These are phyloP conservation scores for Stephanodiscus triporus DNA, from an alignment of 108 stramenopile species.

Conservation along the genomic window DNA sequence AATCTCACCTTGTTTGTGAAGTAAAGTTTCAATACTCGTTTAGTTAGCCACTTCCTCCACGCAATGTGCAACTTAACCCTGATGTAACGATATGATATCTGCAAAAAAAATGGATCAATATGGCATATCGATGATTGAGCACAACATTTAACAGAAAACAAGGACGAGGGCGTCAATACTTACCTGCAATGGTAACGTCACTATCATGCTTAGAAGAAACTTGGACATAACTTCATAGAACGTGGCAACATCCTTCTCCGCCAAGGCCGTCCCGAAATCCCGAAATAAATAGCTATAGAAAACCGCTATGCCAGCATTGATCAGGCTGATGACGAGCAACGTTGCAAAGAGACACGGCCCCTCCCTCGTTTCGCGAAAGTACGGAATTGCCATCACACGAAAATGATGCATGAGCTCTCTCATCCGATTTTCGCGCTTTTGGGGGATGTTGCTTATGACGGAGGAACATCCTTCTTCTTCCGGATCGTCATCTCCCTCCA, in stretches of 20 bases:
- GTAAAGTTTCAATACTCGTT: conserved; percentile 55
- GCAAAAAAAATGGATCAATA: no score
- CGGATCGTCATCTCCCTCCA: no score
- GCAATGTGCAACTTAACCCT: conserved; percentile 52
- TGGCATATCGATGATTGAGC: no score
- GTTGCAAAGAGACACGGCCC: conserved; percentile 50
- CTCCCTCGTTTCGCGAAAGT: conserved; percentile 46
- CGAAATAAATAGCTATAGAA: conserved; percentile 75
- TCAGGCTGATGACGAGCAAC: conserved; percentile 61
- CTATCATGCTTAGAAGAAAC: conserved; percentile 55
- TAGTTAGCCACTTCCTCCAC: conserved; percentile 90
- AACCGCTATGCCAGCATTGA: conserved; percentile 72
- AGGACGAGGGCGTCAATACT: no score
- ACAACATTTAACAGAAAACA: no score
- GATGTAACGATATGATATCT: conserved; percentile 72
- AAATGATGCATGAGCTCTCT: conserved; percentile 40
- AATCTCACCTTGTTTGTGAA: conserved; percentile 44
- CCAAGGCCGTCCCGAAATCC: conserved; percentile 79
- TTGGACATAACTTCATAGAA: conserved; percentile 59
- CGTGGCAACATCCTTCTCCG: conserved; percentile 61
- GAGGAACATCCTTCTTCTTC: no score
- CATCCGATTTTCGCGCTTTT: background rate
- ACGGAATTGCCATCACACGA: conserved; percentile 50
- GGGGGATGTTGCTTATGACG: no score
- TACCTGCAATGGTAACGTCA: conserved; percentile 61